Evolutionary conservation across 179 eudicot genomes (phyloP).

Genomic region (Pouteria campechiana): DNA sequence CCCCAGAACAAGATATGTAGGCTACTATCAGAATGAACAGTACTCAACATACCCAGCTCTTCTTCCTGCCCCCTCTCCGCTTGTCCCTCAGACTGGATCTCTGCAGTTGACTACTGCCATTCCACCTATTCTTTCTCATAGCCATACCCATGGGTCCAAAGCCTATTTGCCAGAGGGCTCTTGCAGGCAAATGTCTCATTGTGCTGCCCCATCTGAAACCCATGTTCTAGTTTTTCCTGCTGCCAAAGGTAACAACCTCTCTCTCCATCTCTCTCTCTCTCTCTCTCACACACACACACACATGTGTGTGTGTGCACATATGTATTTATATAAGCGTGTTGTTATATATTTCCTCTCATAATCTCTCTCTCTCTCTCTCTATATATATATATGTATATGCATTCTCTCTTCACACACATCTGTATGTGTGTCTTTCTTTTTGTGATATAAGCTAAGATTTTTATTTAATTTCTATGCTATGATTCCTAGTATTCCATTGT

Average conservation of each 20-base stretch:
- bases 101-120: slow-evolving; percentile 19
- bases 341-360: background rate
- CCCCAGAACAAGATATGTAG: slow-evolving; percentile 24
- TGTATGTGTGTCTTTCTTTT: too few species aligned
- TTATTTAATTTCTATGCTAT: too few species aligned
- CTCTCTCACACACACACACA: too few species aligned
- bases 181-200: slow-evolving; percentile 18
- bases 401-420: background rate
- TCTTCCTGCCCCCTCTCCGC: slow-evolving; percentile 29
- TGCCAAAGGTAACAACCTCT: slow-evolving; percentile 25
- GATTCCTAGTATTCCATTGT: too few species aligned
- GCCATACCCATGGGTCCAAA: slow-evolving; percentile 29
- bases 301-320: too few species aligned
- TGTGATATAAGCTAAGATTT: too few species aligned
- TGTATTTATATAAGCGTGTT: too few species aligned
- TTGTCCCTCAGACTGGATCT: slow-evolving; percentile 44
- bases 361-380: background rate
- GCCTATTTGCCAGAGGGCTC: slow-evolving; percentile 31
- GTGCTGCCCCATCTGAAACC: slow-evolving; percentile 21
- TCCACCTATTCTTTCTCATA: slow-evolving; percentile 26
- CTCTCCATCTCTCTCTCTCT: background rate
- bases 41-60: slow-evolving; percentile 30
- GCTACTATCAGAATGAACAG: slow-evolving; percentile 20
- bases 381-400: background rate
- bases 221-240: slow-evolving; percentile 17